Evolutionary conservation across 257 asterid genomes (phyloP), one percentile per base, ranked within the genome.

Genomic region (Solanum habrochaites): DNA sequence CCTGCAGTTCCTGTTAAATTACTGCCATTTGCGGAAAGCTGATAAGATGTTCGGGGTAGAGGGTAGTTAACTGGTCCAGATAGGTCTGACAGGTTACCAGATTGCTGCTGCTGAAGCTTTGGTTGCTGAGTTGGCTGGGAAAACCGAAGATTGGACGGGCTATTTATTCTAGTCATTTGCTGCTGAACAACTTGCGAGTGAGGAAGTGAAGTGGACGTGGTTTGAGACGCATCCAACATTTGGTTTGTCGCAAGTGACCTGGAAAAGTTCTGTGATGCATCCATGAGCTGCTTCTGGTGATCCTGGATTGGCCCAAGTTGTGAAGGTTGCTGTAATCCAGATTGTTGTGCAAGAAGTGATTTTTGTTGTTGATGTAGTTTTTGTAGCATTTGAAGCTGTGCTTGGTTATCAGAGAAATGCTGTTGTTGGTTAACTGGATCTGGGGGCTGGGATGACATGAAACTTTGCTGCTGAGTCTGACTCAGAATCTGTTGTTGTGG

Each of bases 291-390:
- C 92, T 96, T 94, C 87, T 93, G 99, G 60, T 90, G 94, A 87
- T 94, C 98, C 77, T 56, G 90, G 93, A 2, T 12, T 81, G 69
- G 11, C 85, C 69, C 85, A 80, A 89, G 86, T 49, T 93, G 94
- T 31, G 97, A 78, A 23, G 94, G 89, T 87, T 82, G 94, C 87
- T 86, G 96, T 70, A 91, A 40, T 10, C 88, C 45, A 29, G 95
- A 91, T 81, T 93, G 95, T 84, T 94, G 99, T 2, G 93, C 91
- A 73, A 92, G 83, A 18, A 93, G 86, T 21, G 95, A 86, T 69
- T 94, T 96, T 69, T 93, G 97, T 62, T 94, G 97, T 62, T 94
- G 97, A 42, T 93, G 94, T 72, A 93, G 90, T 89, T 93, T 95
- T 93, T 95, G 98, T 56, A 95, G 88, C 83, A 92, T 92, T 69